These are phyloP conservation scores for Leccinum olivaceoglutinosum DNA, from an alignment of 1,284 basidiomycete genomes.

Conservation along the genomic window DNA sequence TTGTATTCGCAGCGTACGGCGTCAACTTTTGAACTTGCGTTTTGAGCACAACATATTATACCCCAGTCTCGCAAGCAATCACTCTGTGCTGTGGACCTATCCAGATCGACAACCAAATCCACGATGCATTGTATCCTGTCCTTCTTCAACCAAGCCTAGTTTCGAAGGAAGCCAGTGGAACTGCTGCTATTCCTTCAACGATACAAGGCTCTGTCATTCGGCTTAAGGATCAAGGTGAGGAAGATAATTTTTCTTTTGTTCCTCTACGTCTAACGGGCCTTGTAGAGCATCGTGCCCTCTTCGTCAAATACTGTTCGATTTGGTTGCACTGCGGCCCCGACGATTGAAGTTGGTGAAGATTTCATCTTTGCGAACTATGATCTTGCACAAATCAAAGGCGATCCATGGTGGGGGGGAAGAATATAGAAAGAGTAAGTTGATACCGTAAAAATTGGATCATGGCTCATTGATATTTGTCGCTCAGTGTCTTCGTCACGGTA, in stretches of 20 bases:
- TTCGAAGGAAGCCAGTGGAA: constrained; percentile 75
- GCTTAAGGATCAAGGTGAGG: constrained; percentile 86
- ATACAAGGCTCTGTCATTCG: constrained; percentile 87
- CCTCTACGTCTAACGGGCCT: background rate
- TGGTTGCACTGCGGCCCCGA: constrained; percentile 83
- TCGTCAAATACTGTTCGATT: constrained; percentile 96
- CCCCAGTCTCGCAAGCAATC: constrained; percentile 75
- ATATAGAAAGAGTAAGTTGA: constrained; percentile 62
- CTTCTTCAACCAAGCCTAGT: constrained; percentile 94
- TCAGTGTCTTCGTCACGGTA: constrained; percentile 61
- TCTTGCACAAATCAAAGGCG: constrained; percentile 87
- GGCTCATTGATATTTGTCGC: constrained; percentile 8
- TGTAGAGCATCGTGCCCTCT: constrained; percentile 89
- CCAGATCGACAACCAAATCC: constrained; percentile 97
- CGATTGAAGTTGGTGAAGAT: constrained; percentile 95
- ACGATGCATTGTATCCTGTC: constrained; percentile 94
- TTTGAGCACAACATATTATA: constrained; percentile 79
- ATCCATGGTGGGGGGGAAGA: constrained; percentile 71
- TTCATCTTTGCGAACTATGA: constrained; percentile 92
- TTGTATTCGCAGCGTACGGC: too few species aligned
- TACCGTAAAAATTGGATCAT: background rate
- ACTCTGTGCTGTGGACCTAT: constrained; percentile 85
- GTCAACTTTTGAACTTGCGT: constrained; percentile 41
- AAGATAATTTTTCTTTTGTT: background rate
- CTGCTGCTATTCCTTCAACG: constrained; percentile 79